Evolutionary conservation across 1,139 yeast species (phyloP).

Genomic region (Arxiozyma slooffiae): DNA sequence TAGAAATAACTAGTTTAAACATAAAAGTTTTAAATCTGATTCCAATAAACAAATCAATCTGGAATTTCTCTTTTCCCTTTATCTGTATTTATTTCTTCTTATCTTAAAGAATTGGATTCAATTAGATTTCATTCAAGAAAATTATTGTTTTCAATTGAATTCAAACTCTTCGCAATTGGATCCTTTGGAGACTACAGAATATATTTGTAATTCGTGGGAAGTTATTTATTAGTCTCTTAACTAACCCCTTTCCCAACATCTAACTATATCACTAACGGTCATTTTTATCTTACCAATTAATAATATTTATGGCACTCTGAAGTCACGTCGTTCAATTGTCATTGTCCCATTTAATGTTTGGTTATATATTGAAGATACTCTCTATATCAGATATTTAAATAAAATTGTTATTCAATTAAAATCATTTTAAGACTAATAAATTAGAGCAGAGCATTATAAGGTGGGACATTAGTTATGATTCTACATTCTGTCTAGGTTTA

Average conservation of each 20-base stretch:
- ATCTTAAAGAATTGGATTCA: slow-evolving; percentile 3
- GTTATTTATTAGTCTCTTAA: slow-evolving; percentile 13
- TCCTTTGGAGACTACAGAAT: slow-evolving; percentile 4
- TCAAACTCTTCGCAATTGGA: neutral
- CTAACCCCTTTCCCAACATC: slow-evolving; percentile 6
- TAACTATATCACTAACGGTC: neutral
- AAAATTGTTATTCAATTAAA: slow-evolving; percentile 7
- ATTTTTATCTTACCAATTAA: neutral
- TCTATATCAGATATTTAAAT: slow-evolving; percentile 1
- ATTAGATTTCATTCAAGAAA: neutral
- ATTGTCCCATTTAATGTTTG: slow-evolving; percentile 5
- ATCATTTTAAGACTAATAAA: neutral
- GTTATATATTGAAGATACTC: slow-evolving; percentile 5
- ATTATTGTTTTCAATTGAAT: neutral
- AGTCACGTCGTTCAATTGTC: neutral
- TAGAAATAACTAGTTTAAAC: slow-evolving; percentile 5
- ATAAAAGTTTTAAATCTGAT: slow-evolving; percentile 5
- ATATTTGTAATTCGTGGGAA: slow-evolving; percentile 19
- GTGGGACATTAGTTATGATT: too few species aligned
- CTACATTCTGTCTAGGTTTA: too few species aligned
- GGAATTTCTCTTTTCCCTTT: neutral
- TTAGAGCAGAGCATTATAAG: too few species aligned
- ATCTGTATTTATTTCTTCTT: neutral
- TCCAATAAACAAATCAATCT: slow-evolving; percentile 1
- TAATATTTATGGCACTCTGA: neutral